phyloP scores from a whole-genome alignment of 306 rosid genomes.

The Dalbergia oliveri region DNA sequence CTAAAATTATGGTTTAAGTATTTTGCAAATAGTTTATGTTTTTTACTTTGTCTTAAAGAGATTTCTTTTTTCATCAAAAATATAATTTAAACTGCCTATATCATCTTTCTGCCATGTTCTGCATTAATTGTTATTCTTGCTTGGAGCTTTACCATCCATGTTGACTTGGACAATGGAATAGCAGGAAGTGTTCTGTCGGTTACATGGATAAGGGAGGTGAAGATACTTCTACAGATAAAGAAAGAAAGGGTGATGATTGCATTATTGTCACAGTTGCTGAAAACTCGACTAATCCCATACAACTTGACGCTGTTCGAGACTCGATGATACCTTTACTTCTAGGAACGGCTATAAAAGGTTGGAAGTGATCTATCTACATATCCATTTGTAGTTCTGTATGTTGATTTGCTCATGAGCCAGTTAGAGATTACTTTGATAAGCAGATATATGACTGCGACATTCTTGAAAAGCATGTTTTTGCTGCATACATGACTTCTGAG shows the following conservation, averaged over 20 bases:
- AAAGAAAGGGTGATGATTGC: constrained; percentile 59
- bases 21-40: neutral
- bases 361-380: constrained; percentile 44
- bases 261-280: constrained; percentile 65
- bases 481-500: constrained; percentile 29
- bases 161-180: constrained; percentile 56
- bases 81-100: neutral
- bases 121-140: constrained; percentile 30
- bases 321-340: constrained; percentile 77
- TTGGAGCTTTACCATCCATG: constrained; percentile 47
- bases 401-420: neutral
- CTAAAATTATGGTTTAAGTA: neutral
- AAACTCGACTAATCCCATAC: constrained; percentile 53
- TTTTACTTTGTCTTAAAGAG: neutral
- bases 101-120: constrained; percentile 24
- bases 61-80: constrained; percentile 2
- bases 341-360: constrained; percentile 77
- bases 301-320: constrained; percentile 64
- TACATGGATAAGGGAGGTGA: constrained; percentile 44
- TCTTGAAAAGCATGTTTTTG: constrained; percentile 31
- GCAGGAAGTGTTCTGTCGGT: constrained; percentile 67
- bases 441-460: neutral
- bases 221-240: constrained; percentile 36
- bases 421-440: constrained; percentile 32
- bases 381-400: constrained; percentile 15